phyloP scores from a whole-genome alignment of 179 eudicot genomes.

The Spergularia azorica region DNA sequence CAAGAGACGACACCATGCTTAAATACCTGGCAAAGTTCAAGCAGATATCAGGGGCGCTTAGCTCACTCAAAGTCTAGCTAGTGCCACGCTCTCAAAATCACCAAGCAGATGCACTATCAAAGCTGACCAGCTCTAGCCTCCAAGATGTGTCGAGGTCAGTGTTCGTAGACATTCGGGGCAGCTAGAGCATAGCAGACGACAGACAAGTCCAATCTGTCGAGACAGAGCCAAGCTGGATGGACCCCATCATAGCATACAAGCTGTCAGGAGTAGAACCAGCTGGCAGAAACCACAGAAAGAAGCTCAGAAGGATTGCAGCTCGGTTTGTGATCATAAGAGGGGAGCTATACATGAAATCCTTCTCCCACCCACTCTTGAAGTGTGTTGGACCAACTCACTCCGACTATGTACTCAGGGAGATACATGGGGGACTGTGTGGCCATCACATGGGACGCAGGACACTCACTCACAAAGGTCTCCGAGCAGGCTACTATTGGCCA shows the following conservation, averaged over 20 bases:
- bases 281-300: not conserved
- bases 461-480: not conserved
- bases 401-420: not conserved
- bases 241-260: not conserved
- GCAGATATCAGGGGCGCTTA: fast-evolving
- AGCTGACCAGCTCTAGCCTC: not conserved
- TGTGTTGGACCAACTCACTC: not conserved
- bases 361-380: not conserved
- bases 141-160: not conserved
- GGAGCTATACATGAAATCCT: not conserved
- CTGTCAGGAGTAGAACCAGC: not conserved
- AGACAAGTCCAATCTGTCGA: not conserved
- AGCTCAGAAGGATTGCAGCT: not conserved
- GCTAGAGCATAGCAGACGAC: not conserved
- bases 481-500: not conserved
- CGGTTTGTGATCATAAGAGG: not conserved
- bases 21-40: not conserved
- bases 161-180: not conserved
- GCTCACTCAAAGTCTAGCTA: not conserved
- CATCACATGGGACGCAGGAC: not conserved
- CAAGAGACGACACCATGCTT: not conserved
- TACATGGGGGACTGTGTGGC: not conserved
- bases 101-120: not conserved
- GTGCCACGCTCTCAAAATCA: not conserved
- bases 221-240: not conserved